phyloP scores from a whole-genome alignment of 345 rosid genomes.

The Isatis tinctoria region DNA sequence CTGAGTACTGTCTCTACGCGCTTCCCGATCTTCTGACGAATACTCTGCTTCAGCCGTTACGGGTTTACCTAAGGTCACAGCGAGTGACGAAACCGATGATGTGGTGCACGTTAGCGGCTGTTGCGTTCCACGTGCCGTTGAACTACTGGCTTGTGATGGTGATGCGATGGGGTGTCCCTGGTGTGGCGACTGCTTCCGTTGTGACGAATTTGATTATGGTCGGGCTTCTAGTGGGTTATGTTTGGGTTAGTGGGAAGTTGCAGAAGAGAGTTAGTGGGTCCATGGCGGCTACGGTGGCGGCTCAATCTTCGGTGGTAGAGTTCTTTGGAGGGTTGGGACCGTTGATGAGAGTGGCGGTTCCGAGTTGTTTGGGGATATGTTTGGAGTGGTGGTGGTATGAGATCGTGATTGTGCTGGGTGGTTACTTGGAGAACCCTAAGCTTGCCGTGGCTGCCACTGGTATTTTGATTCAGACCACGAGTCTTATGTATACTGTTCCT shows the following conservation, averaged over 20 bases:
- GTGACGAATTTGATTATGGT: conserved; percentile 86
- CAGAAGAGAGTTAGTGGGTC: conserved; percentile 44
- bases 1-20: conserved; percentile 74
- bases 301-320: conserved; percentile 35
- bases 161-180: conserved; percentile 69
- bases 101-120: conserved; percentile 87
- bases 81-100: conserved; percentile 88
- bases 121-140: conserved; percentile 74
- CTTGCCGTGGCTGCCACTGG: conserved; percentile 93
- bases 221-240: conserved; percentile 69
- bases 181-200: conserved; percentile 93
- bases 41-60: conserved; percentile 77
- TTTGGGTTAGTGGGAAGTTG: conserved; percentile 59
- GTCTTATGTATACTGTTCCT: conserved; percentile 99
- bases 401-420: conserved; percentile 84
- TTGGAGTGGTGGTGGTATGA: conserved; percentile 99
- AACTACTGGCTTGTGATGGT: conserved; percentile 62
- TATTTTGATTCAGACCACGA: conserved; percentile 88
- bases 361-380: conserved; percentile 93
- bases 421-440: conserved; percentile 83
- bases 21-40: conserved; percentile 90
- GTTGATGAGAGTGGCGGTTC: conserved; percentile 75
- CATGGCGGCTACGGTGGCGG: conserved; percentile 12
- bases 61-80: conserved; percentile 89
- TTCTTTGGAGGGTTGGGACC: conserved; percentile 63